Base-by-base conservation (phyloP, 2,329 filamentous ascomycete genomes). In the Aspergillus viridinutans region DNA sequence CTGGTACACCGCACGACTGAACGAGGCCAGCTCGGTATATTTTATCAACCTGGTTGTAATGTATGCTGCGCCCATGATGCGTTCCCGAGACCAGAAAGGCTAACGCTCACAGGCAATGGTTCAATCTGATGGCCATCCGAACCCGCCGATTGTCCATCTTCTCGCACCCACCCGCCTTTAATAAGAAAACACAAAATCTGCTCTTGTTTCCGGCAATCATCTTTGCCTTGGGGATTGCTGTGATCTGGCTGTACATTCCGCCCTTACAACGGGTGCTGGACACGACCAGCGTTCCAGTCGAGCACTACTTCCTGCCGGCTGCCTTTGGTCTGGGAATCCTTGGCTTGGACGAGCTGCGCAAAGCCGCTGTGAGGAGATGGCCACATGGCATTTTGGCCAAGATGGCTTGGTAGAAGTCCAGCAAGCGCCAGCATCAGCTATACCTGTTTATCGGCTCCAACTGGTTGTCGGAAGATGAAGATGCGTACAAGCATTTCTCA, bases 11-110 rank as follows among this genome's bases (percentile, higher is more conserved):
- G 71, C 76, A 28, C 80, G 83, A 60, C 74, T 88, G 25, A 87
- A 86, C 60, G 80, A 83, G 58, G 88, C 87, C 0, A 87, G 83
- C 40, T 89, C 85, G 17, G 86, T 93, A 58, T 92, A 92, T 72
- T 92, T 92, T 65, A 83, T 92, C 63, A 92, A 87, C 58, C 76
- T 93, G 23, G 89, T 93, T 2, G 85, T 92, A 50, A 90, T 92
- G 88, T 83, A 77, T 71, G 81, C 70, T 23, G 21, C 49, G 1
- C 25, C n/a, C 7, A 17, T 1, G 48, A 1, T 35, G 17, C 43
- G 28, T 50, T n/a, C 20, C 29, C 7, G n/a, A 14, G 12, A 35
- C 14, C 32, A 35, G 21, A 73, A 43, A 38, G 8, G 43, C 54
- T 54, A 28, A 52, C 21, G 9, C 0, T 9, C 42, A 9, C 12